A percentile compares a stretch with the other conserved stretches of the same genome.
Conservation (phyloP, 2,329 filamentous ascomycete genomes). For the Elsinoe perseae region DNA sequence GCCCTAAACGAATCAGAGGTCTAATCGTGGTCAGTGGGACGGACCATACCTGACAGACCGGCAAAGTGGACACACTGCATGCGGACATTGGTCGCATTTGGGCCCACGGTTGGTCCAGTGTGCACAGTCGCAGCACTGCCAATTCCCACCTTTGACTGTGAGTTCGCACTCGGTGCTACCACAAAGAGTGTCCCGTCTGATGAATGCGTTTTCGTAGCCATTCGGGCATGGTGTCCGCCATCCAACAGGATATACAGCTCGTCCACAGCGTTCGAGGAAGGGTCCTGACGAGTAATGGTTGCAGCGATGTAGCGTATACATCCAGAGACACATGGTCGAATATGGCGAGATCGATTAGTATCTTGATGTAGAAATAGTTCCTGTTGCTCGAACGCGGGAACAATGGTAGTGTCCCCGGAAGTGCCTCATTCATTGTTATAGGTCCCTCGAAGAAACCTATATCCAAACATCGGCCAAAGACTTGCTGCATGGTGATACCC, state of each 20-base stretch:
- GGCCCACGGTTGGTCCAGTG: not conserved
- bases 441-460: too few species aligned
- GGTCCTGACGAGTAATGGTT: not conserved
- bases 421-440: too few species aligned
- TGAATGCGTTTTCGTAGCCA: not conserved
- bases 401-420: too few species aligned
- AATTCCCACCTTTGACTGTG: not conserved
- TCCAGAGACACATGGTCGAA: not conserved
- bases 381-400: too few species aligned
- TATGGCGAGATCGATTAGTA: not conserved
- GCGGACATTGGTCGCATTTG: not conserved
- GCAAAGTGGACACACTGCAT: not conserved
- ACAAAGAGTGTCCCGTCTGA: not conserved
- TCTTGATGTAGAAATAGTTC: not conserved
- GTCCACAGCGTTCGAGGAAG: not conserved
- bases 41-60: not conserved
- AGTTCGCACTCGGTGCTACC: not conserved
- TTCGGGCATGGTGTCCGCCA: not conserved
- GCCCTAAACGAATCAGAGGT: not conserved
- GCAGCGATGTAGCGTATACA: not conserved
- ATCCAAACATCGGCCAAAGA: too few species aligned
- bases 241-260: not conserved
- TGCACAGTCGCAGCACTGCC: not conserved
- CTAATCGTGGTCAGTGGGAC: too few species aligned
- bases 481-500: too few species aligned